Evolutionary conservation across 2,329 filamentous ascomycete species (phyloP), one percentile per base, ranked within the genome.

Genomic region (Aspergillus thermomutatus): DNA sequence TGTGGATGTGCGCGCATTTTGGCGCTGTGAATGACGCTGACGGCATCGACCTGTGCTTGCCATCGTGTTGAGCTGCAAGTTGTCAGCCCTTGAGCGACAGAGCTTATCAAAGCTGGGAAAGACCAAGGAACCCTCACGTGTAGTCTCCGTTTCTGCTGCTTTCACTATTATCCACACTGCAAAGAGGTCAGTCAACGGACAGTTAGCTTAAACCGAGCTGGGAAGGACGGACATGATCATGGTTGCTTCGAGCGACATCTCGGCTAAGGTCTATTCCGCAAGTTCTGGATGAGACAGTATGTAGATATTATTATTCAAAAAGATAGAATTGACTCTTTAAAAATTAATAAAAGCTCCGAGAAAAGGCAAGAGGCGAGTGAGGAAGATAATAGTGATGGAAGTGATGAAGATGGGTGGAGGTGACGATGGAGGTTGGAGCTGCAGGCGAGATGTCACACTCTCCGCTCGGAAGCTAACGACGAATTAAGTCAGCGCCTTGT

Each of bases 161-260:
- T 82, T 99, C 94, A 82, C 92, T 97, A 83, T 97, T 99, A 84
- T 99, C 94, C 71, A 97, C 91, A 75, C 86, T 87, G 67, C 59
- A 57, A 54, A 62, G 55, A 52, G 41, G 64, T 70, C 62, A 68
- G 67, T 53, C 47, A 26, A 37, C 46, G 23, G 43, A 25, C 26
- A 51, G 6, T 34, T 52, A 62, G 63, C 59, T 64, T 56, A 37
- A 17, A 17, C 14, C 53, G 49, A 31, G 25, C 43, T 50, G 51
- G 37, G 41, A 37, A 41, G 49, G 43, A 73, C 75, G 56, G 61
- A 78, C 83, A 97, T 88, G 77, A 99, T 91, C 92, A 99, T 97
- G 62, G 96, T 95, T 80, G 94, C 95, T 87, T 99, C 94, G 78
- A 99, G 88, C 79, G 88, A 90, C 94, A 99, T 99, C 72, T 83